Evolutionary conservation across 2,329 filamentous ascomycete species (phyloP), one percentile per base, ranked within the genome.

Genomic region (Colletotrichum sp.): DNA sequence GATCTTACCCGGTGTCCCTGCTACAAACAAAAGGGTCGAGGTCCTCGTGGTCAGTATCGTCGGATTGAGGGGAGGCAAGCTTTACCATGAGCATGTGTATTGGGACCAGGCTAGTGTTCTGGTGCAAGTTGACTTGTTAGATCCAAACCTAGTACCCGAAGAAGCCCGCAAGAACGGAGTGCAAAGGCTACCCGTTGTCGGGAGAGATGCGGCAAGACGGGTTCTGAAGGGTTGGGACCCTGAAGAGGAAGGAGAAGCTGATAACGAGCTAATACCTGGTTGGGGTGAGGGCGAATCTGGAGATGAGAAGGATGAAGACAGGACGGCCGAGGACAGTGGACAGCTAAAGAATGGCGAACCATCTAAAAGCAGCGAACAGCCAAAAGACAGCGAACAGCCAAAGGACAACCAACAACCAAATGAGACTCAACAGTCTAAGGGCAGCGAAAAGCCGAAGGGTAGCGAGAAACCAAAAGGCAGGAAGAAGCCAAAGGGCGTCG

Each of bases 41-140:
- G 86, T 93, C 6, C 88, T 92, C 0, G 88, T 93, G 72, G 92
- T 91, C 0, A 88, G 88, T 3, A 86, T 93, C 3, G 91, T 93
- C 0, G 89, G 89, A 21, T 84, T 93, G 60, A 87, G 89, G 3
- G 92, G 91, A 1, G 91, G 92, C 61, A 87, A 90, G 9, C 80
- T 93, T 1, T 91, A 89, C 65, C 90, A 92, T 58, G 92, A 93
- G 79, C 91, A 93, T 75, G 91, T 93, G 15, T 87, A 89, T 38
- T 93, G 92, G 91, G 92, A 93, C 67, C 91, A 93, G 79, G 90
- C 87, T 0, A 92, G 90, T 0, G 90, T 90, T 4, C 80, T 93
- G 34, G 81, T 88, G 3, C 93, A 94, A 79, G 80, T 91, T 8
- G 93, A 91, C 0, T 79, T 93, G 43, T 78, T 94, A 38, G 85